Base-by-base conservation (phyloP, 2,329 filamentous ascomycete genomes). In the Pseudocercospora macadamiae region DNA sequence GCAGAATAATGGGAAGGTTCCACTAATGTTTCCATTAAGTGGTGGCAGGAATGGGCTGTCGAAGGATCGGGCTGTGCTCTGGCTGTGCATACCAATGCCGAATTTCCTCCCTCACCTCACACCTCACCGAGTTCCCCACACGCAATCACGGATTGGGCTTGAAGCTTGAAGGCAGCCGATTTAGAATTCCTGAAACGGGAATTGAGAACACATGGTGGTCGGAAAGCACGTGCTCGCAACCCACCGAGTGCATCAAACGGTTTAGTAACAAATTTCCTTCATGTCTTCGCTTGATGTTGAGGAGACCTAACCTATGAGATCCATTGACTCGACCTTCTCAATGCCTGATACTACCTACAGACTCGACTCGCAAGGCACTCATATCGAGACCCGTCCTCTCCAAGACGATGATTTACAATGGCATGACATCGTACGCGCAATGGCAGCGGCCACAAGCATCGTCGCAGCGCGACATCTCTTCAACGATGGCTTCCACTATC, bases 401-500 rank as follows among this genome's bases (percentile, higher is more conserved):
- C 21, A 23, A 25, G 42, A 25, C 10, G 42, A 47, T 3, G n/a
- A 21, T 47, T 47, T 47, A 12, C 21, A 47, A 47, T 47, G 42
- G 42, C 34, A 25, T 9, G 39, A 58, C 3, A 32, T 39, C 3
- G 26, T 58, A 4, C 56, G 57, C 42, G 51, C 60, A 19, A 30
- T 55, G 7, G 34, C 57, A 42, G 52, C 48, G 23, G 26, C 48
- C 1, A 42, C 36, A 10, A 36, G 54, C 12, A 57, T 63, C 18
- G 25, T 60, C 18, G 53, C 55, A 2, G 55, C 57, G 4, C 53
- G 54, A 30, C 37, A 60, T 36, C 57, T 63, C 36, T 48, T 63
- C 21, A 47, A 45, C 12, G 51, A 58, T 54, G 54, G 52, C 51
- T 60, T 60, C 23, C 61, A 63, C 51, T 57, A 61, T 44, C 61